Evolutionary conservation across 2,329 filamentous ascomycete species (phyloP), one percentile per base, ranked within the genome.

Genomic region (Ophiostoma perfectum): DNA sequence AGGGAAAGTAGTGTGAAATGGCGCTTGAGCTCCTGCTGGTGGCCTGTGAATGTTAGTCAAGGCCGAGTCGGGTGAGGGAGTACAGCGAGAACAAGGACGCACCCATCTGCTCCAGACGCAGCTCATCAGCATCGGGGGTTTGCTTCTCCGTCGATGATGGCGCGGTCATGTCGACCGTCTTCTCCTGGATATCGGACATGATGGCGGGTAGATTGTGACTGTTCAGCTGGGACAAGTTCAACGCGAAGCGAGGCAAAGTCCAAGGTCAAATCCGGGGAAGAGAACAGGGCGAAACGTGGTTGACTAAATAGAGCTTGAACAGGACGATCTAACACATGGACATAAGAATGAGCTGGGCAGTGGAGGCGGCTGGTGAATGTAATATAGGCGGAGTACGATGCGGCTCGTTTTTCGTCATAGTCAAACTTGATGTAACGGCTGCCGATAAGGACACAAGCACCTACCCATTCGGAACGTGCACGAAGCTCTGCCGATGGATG

Each of bases 21-120:
- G 39, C 60, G 60, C 60, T 63, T 44, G 3, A 63, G 60, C 38
- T 63, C 60, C 60, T 63, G 60, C 42, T 63, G 38, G 60, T 63
- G 60, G 39, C 39, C 60, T 63, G 39, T 2, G 11, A 41, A 16
- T 1, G 38, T 16, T 11, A 63, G 60, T n/a, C 5, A 18, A 4
- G 14, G 7, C 39, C 3, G 14, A 5, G 14, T 62, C 4, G n/a
- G 16, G 27, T 5, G 8, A 18, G 1, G 7, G 16, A 18, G 5
- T 9, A 36, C 4, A 58, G 3, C 27, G 3, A 58, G 27, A 58
- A 63, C 42, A 42, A 39, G 3, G 0, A 41, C 60, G 6, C 16
- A 44, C 39, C 39, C 60, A 63, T 63, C 16, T 63, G 60, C 38
- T 16, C 60, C 39, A 63, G 60, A 18, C 60, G 60, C 38, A 63